phyloP scores from a whole-genome alignment of 768 basidiomycete genomes.

The Russula ochroleuca region DNA sequence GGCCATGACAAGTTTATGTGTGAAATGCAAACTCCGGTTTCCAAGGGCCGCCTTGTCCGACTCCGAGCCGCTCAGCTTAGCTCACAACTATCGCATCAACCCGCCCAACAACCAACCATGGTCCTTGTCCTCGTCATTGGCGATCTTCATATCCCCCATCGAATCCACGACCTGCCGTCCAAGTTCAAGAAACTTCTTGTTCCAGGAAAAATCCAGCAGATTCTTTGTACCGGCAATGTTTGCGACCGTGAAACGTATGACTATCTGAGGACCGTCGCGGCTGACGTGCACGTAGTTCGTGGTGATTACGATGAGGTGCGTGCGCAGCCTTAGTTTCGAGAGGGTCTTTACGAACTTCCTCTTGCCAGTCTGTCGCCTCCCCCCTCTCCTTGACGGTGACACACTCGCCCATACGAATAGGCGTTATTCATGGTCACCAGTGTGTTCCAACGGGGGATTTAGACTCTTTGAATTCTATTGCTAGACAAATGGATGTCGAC shows the following conservation, averaged over 20 bases:
- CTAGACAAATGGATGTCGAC: conserved; percentile 97
- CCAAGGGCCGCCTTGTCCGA: background rate
- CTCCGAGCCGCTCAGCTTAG: too few species aligned
- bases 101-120: conserved; percentile 41
- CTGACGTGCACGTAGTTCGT: conserved; percentile 85
- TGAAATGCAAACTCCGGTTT: background rate
- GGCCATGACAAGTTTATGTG: conserved; percentile 48
- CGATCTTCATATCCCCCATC: conserved; percentile 93
- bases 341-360: background rate
- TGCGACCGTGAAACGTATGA: conserved; percentile 98
- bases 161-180: conserved; percentile 82
- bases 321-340: conserved; percentile 35
- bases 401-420: conserved; percentile 85
- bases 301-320: conserved; percentile 97
- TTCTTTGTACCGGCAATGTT: conserved; percentile 95
- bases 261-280: conserved; percentile 89
- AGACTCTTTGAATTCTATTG: conserved; percentile 82
- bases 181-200: conserved; percentile 96
- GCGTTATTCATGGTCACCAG: conserved; percentile 92
- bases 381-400: conserved; percentile 76
- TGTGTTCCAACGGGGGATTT: conserved; percentile 88
- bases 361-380: conserved; percentile 55
- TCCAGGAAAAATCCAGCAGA: conserved; percentile 92
- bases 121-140: conserved; percentile 95
- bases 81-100: too few species aligned